These are phyloP conservation scores for Cladosporium oxysporum DNA, from an alignment of 2,329 filamentous ascomycete genomes.

Conservation along the genomic window DNA sequence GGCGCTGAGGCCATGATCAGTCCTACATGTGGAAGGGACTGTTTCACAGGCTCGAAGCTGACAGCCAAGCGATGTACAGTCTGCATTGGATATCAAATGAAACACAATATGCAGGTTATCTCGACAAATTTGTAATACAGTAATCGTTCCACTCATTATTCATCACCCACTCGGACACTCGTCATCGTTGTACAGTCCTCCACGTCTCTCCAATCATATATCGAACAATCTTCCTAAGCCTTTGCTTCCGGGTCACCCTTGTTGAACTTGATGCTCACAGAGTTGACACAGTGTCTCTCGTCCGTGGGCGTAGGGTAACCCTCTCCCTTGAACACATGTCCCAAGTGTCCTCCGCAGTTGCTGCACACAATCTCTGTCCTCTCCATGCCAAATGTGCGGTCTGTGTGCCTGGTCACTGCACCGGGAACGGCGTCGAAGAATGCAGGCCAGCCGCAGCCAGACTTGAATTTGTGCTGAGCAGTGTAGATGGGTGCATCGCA, in stretches of 20 bases:
- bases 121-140: neutral
- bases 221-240: conserved; percentile 31
- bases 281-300: conserved; percentile 97
- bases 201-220: neutral
- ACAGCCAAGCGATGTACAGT: neutral
- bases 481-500: conserved; percentile 89
- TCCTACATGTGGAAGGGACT: neutral
- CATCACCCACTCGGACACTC: neutral
- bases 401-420: conserved; percentile 79
- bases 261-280: conserved; percentile 81
- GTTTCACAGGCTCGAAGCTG: neutral
- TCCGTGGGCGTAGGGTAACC: conserved; percentile 82
- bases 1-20: conserved; percentile 10
- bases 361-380: conserved; percentile 91
- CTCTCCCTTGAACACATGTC: conserved; percentile 91
- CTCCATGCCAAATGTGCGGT: conserved; percentile 75
- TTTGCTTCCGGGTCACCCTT: conserved; percentile 58
- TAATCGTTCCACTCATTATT: neutral
- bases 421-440: conserved; percentile 96
- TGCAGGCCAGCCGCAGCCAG: conserved; percentile 94
- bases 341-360: conserved; percentile 90
- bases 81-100: neutral
- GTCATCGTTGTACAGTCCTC: conserved; percentile 5
- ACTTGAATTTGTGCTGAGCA: conserved; percentile 92
- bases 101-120: neutral